Percentiles rank a stretch among this genome's conserved stretches.
Conservation (phyloP, 768 basidiomycete species). For the Podaxis sp. region DNA sequence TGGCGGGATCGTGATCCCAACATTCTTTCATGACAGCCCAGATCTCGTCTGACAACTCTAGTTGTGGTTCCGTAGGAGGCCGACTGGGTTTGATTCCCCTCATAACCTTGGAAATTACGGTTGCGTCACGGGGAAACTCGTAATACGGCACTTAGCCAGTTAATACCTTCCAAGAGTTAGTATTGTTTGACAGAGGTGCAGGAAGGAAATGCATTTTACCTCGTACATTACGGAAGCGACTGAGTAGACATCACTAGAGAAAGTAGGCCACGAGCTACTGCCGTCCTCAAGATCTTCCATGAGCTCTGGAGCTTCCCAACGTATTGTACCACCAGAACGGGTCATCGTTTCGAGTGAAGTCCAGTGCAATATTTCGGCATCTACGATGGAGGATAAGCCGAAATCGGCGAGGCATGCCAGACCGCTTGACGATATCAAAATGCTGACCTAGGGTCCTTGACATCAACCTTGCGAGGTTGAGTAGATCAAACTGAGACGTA, state of each 20-base stretch:
- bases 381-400: slow-evolving; percentile 20
- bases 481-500: slow-evolving; percentile 1
- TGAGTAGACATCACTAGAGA: slow-evolving; percentile 24
- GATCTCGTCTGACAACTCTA: slow-evolving; percentile 19
- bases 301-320: slow-evolving; percentile 27
- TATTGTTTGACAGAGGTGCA: too few species aligned
- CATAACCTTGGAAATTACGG: slow-evolving; percentile 24
- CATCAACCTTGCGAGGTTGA: too few species aligned
- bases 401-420: slow-evolving; percentile 23
- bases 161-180: slow-evolving; percentile 20
- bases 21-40: slow-evolving; percentile 26
- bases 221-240: slow-evolving; percentile 24
- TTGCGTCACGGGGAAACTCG: slow-evolving; percentile 17
- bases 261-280: slow-evolving; percentile 3
- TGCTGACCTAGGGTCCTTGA: slow-evolving; percentile 19
- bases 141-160: slow-evolving; percentile 26
- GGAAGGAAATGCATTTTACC: neutral
- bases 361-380: slow-evolving; percentile 17
- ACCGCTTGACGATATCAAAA: slow-evolving; percentile 20
- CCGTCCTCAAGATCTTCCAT: slow-evolving; percentile 14
- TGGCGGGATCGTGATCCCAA: slow-evolving; percentile 22
- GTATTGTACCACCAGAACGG: slow-evolving; percentile 18
- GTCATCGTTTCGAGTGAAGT: slow-evolving; percentile 16
- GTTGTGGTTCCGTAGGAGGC: slow-evolving; percentile 13
- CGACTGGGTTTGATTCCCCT: slow-evolving; percentile 21